Evolutionary conservation across 306 rosid species (phyloP), one percentile per base, ranked within the genome.

Genomic region (Rubus parviflorus): DNA sequence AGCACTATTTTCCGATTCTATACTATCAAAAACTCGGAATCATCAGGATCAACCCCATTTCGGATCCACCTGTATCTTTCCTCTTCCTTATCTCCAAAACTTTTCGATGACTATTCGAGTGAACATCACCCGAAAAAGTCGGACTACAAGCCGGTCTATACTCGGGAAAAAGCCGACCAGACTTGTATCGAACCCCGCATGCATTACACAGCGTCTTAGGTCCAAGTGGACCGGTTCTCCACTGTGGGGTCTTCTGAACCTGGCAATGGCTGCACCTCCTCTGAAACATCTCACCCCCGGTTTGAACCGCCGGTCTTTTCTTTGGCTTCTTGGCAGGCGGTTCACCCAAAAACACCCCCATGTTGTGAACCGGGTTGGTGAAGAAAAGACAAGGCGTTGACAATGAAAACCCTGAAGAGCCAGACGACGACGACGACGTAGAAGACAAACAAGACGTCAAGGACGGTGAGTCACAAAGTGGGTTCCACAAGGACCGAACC

Each of bases 101-200:
- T 60, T 94, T 94, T 0, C 98, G 90, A 78, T 94, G 98, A 42
- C 97, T 92, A 67, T 92, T 94, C 9, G 98, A 94, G 80, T 94
- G 98, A 77, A 89, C 49, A 4, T 86, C 88, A 25, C 81, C 70
- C 5, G 87, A 84, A 74, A 90, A 94, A 11, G 97, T 94, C 11
- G 98, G 98, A 68, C 98, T 94, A 53, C 94, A 88, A 1, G 98
- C 98, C 83, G 98, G 98, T 86, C 98, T 89, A 45, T 94, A 94
- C 79, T 94, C 98, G 0, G 97, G 93, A 62, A 83, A 92, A 35
- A 94, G 97, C 79, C 98, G 95, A 37, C 97, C 95, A 45, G 97
- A 92, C 78, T 94, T 94, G 85, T 54, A 92, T 11, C 98, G 95
- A 43, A 94, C 98, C 49, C 98, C 98, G 22, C 98, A 94, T 4